Evolutionary conservation across 177 flowering plant genomes (phyloP).

Genomic region (Tripterygium wilfordii): DNA sequence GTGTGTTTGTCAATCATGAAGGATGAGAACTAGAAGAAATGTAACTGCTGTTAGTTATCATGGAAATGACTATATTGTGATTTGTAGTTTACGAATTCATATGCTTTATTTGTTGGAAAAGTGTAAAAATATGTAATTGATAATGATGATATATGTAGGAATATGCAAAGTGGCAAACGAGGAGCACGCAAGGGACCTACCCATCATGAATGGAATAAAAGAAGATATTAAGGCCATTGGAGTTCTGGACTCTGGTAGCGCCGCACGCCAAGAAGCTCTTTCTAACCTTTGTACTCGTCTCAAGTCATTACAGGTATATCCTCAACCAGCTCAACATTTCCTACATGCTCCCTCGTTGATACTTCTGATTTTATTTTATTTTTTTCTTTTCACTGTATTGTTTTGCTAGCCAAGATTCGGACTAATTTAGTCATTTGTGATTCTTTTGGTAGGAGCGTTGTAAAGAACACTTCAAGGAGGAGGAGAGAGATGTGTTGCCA

Average conservation of each 20-base stretch:
- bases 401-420: no score
- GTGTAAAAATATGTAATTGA: no score
- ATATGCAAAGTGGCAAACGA: slow-evolving; percentile 46
- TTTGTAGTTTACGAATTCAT: no score
- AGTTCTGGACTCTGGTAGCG: slow-evolving; percentile 51
- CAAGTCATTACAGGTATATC: slow-evolving; percentile 40
- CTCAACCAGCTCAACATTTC: no score
- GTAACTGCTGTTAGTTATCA: no score
- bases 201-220: slow-evolving; percentile 77
- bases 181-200: slow-evolving; percentile 66
- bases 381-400: no score
- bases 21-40: no score
- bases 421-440: background rate
- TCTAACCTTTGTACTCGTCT: slow-evolving; percentile 36
- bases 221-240: slow-evolving; percentile 65
- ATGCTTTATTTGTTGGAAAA: no score
- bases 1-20: no score
- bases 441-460: slow-evolving; percentile 39
- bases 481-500: slow-evolving; percentile 56
- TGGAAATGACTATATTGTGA: no score
- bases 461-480: slow-evolving; percentile 62
- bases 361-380: no score
- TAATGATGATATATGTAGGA: slow-evolving; percentile 27
- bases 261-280: slow-evolving; percentile 45
- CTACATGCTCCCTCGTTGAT: no score